Conservation (phyloP, 2,329 filamentous ascomycete genomes). For the Geosmithia putterillii region DNA sequence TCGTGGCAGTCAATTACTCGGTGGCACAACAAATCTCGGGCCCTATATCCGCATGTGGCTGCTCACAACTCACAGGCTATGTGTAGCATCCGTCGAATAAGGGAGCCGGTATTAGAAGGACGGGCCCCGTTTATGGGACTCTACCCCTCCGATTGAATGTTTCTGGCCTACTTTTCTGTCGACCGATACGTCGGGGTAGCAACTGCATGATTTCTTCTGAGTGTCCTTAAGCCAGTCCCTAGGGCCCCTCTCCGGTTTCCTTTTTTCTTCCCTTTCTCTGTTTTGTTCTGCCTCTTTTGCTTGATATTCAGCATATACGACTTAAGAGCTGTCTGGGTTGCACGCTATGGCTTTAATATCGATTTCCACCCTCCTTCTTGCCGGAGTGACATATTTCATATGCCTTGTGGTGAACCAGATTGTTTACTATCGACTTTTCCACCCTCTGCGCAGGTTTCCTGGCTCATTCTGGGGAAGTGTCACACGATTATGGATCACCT, state of each 20-base stretch:
- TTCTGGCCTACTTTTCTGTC: background rate
- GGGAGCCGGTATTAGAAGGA: background rate
- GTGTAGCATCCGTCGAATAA: no score
- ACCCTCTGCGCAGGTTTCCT: slow-evolving; percentile 37
- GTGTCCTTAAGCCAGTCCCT: no score
- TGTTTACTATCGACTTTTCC: slow-evolving; percentile 36
- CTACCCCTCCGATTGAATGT: background rate
- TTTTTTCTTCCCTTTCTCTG: no score
- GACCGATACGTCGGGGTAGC: background rate
- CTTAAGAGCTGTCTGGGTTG: no score
- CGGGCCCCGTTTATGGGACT: background rate
- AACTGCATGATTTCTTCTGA: slow-evolving; percentile 20
- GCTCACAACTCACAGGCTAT: no score
- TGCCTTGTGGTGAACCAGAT: slow-evolving; percentile 19
- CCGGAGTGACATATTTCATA: slow-evolving; percentile 15
- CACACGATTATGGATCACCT: slow-evolving; percentile 40
- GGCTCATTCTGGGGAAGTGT: slow-evolving; percentile 42
- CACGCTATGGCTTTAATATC: slow-evolving; percentile 24
- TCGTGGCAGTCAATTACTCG: no score
- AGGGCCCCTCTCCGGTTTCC: no score
- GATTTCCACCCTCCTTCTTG: slow-evolving; percentile 4
- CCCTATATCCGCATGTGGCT: background rate
- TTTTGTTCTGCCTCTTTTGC: no score
- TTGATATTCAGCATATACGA: no score
- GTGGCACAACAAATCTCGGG: background rate